Conservation (phyloP, 345 rosid genomes). For the Microthlaspi erraticum region DNA sequence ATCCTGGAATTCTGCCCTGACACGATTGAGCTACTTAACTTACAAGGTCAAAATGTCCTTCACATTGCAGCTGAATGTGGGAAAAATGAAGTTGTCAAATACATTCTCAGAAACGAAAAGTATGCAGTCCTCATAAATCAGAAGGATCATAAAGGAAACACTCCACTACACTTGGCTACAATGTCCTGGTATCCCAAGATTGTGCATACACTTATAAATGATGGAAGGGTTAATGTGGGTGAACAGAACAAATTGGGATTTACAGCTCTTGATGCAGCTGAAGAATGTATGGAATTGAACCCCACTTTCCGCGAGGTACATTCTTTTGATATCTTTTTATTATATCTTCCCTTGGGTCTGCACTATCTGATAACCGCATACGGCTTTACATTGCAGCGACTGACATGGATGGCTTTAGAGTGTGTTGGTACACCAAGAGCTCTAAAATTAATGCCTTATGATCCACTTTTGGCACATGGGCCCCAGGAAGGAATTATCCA, state of each 20-base stretch:
- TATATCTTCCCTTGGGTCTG: no score
- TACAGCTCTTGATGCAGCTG: conserved; percentile 28
- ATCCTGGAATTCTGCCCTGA: neutral
- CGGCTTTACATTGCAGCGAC: conserved; percentile 4
- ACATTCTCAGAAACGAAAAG: neutral
- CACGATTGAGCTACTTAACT: conserved; percentile 6
- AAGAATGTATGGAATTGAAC: neutral
- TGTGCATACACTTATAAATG: conserved; percentile 9
- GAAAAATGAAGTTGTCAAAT: conserved; percentile 6
- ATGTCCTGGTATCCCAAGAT: conserved; percentile 26
- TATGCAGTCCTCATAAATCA: neutral
- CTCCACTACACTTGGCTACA: conserved; percentile 33
- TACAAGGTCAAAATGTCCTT: conserved; percentile 23
- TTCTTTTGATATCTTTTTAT: no score
- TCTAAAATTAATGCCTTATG: neutral
- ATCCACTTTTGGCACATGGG: neutral
- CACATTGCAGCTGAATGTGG: conserved; percentile 27
- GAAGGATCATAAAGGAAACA: conserved; percentile 20
- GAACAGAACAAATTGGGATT: conserved; percentile 1
- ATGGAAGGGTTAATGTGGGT: conserved; percentile 7
- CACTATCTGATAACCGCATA: neutral
- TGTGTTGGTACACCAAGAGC: conserved; percentile 16
- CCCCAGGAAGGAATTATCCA: neutral
- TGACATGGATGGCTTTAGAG: conserved; percentile 24
- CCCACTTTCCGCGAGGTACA: conserved; percentile 20